phyloP scores from a whole-genome alignment of 441 rosid genomes.

The Isatis lusitanica region DNA sequence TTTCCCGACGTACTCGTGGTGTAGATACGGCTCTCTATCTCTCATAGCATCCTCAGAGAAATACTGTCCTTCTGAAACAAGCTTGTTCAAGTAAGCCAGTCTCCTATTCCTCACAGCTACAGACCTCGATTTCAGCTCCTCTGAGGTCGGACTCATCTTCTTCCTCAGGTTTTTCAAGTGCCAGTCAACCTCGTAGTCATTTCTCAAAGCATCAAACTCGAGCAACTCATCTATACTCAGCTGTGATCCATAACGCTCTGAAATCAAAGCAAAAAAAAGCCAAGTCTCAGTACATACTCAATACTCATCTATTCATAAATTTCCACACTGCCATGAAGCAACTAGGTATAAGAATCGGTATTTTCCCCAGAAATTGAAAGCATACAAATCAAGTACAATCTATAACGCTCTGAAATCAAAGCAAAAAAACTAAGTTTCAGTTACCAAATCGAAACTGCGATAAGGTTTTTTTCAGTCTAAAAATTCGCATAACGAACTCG shows the following conservation, averaged over 20 bases:
- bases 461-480: background rate
- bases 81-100: slow-evolving; percentile 66
- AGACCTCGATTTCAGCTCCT: slow-evolving; percentile 61
- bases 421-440: background rate
- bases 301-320: too few species aligned
- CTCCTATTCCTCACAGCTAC: slow-evolving; percentile 81
- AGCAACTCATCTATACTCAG: slow-evolving; percentile 60
- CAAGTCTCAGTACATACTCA: background rate
- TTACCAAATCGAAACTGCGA: background rate
- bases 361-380: too few species aligned
- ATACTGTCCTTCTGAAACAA: slow-evolving; percentile 67
- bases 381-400: slow-evolving; percentile 15
- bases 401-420: slow-evolving; percentile 51
- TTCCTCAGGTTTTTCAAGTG: slow-evolving; percentile 68
- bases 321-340: too few species aligned
- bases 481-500: background rate
- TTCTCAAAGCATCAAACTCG: slow-evolving; percentile 61
- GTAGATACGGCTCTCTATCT: slow-evolving; percentile 91
- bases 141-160: slow-evolving; percentile 61
- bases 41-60: slow-evolving; percentile 97
- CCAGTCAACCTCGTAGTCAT: slow-evolving; percentile 83
- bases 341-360: too few species aligned
- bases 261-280: background rate
- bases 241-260: slow-evolving; percentile 78
- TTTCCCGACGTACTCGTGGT: slow-evolving; percentile 90